These are phyloP conservation scores for Tilletia horrida DNA, from an alignment of 1,284 basidiomycete species.

Conservation along the genomic window DNA sequence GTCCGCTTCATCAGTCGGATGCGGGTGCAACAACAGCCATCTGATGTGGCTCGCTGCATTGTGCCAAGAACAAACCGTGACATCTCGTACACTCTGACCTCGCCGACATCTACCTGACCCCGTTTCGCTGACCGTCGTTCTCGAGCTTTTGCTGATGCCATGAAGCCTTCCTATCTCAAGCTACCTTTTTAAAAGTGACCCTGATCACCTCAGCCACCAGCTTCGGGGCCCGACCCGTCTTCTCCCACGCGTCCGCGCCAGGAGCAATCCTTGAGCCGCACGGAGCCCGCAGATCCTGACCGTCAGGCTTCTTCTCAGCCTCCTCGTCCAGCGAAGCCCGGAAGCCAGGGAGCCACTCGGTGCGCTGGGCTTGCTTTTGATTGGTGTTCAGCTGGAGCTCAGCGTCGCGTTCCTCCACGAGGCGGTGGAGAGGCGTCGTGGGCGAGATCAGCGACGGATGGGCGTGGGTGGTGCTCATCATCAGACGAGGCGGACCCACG, in stretches of 20 bases:
- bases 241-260: constrained; percentile 28
- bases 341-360: constrained; percentile 15
- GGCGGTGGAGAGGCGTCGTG: neutral
- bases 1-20: no score
- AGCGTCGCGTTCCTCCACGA: constrained; percentile 23
- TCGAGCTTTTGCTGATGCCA: no score
- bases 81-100: no score
- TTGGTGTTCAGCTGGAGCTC: constrained; percentile 27
- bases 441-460: constrained; percentile 6
- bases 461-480: constrained; percentile 27
- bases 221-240: constrained; percentile 24
- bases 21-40: no score
- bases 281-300: neutral
- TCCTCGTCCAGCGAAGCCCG: constrained; percentile 19
- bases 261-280: constrained; percentile 17
- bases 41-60: no score
- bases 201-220: constrained; percentile 18
- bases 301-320: neutral
- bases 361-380: constrained; percentile 25
- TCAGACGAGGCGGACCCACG: constrained; percentile 30
- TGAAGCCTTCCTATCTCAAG: neutral
- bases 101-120: no score
- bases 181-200: neutral
- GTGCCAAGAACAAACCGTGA: no score
- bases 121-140: no score